These are phyloP conservation scores for Daldinia childiae DNA, from an alignment of 495 filamentous ascomycete genomes.

Conservation along the genomic window DNA sequence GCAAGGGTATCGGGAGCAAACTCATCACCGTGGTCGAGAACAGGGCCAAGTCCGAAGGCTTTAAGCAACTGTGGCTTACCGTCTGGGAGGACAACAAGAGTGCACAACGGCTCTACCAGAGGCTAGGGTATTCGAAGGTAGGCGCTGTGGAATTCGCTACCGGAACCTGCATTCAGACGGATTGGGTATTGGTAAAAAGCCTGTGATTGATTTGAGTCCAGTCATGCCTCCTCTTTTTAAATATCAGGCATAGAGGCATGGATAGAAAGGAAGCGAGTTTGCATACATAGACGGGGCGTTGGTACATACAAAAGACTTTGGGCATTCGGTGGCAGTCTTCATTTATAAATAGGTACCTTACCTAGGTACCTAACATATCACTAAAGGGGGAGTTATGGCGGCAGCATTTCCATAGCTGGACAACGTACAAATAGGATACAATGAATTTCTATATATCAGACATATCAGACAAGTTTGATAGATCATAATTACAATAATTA, in stretches of 20 bases:
- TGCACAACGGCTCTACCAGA: slow-evolving; percentile 49
- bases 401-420: neutral
- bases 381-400: neutral
- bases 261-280: neutral
- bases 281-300: neutral
- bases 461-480: neutral
- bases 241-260: neutral
- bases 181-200: slow-evolving; percentile 42
- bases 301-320: neutral
- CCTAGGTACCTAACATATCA: too few species aligned
- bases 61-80: slow-evolving; percentile 52
- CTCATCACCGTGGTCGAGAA: slow-evolving; percentile 46
- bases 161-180: slow-evolving; percentile 47
- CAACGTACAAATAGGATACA: neutral
- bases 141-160: slow-evolving; percentile 49
- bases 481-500: neutral
- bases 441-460: neutral
- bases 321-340: neutral
- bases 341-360: too few species aligned
- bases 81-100: slow-evolving; percentile 54
- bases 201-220: slow-evolving; percentile 3
- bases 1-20: slow-evolving; percentile 47
- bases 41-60: slow-evolving; percentile 48
- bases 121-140: slow-evolving; percentile 45
- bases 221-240: neutral